These are phyloP conservation scores for Actinomortierella wolfii DNA, from an alignment of 371 early-diverging fungal genomes.

Conservation along the genomic window DNA sequence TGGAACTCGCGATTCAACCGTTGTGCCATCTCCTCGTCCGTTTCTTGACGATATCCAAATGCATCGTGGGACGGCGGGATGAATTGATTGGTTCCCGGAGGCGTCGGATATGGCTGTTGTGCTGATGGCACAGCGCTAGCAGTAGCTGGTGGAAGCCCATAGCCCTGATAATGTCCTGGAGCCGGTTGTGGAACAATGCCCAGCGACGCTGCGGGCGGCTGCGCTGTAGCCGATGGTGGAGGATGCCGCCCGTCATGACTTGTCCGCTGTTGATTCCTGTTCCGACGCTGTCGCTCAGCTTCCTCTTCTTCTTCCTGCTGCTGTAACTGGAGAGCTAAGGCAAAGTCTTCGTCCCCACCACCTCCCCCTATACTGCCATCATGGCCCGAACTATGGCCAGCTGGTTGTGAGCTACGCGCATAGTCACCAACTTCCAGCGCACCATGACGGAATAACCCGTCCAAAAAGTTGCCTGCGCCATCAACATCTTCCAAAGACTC, in stretches of 20 bases:
- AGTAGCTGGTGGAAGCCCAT: not conserved
- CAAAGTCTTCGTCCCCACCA: conserved; percentile 51
- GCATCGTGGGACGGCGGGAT: too few relatives aligned
- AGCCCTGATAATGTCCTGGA: too few relatives aligned
- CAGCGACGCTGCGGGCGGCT: too few relatives aligned
- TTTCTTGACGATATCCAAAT: conserved; percentile 7
- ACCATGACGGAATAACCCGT: conserved; percentile 58
- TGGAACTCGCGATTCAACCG: conserved; percentile 36
- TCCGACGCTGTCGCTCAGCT: conserved; percentile 7
- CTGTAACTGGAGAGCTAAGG: conserved; percentile 61
- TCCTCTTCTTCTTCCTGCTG: conserved; percentile 57
- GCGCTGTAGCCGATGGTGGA: too few relatives aligned
- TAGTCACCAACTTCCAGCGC: conserved; percentile 47
- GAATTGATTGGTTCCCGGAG: conserved; percentile 3
- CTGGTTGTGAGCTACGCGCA: conserved; percentile 32
- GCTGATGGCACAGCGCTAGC: not conserved
- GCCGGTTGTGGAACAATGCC: too few relatives aligned
- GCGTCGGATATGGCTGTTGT: conserved; percentile 1
- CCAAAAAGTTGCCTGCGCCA: conserved; percentile 64
- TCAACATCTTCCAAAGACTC: conserved; percentile 75
- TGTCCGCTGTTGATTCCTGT: not conserved
- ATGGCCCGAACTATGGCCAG: conserved; percentile 13
- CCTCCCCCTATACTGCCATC: conserved; percentile 8
- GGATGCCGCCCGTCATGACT: too few relatives aligned
- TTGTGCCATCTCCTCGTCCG: conserved; percentile 44